These are phyloP conservation scores for Thymus quinquecostatus DNA, from an alignment of 257 asterid genomes.

Conservation along the genomic window DNA sequence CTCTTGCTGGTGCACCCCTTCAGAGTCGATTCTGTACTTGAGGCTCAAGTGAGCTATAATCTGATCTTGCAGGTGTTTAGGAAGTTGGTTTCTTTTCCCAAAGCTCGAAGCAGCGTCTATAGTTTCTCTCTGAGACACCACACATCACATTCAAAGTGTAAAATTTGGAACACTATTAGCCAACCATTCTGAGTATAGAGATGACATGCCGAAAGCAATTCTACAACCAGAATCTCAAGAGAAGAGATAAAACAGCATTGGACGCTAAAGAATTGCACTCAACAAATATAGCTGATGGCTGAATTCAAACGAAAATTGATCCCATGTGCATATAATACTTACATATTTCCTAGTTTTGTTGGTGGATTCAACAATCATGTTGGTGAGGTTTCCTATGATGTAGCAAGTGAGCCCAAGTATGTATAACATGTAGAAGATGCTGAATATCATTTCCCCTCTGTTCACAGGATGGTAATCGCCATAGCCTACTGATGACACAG, in stretches of 20 bases:
- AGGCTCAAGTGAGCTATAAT: constrained; percentile 81
- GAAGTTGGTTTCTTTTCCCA: constrained; percentile 71
- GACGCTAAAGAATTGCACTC: too few relatives aligned
- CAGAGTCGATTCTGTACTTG: constrained; percentile 72
- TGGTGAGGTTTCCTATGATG: constrained; percentile 86
- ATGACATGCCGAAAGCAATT: too few relatives aligned
- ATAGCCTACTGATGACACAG: constrained; percentile 67
- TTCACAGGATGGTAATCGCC: constrained; percentile 80
- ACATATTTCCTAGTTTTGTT: constrained; percentile 72
- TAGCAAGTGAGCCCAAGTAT: constrained; percentile 72
- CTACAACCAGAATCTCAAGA: too few relatives aligned
- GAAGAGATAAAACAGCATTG: too few relatives aligned
- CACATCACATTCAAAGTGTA: not conserved
- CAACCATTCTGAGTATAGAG: too few relatives aligned
- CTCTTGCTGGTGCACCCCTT: constrained; percentile 89
- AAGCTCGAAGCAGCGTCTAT: constrained; percentile 79
- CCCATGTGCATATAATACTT: constrained; percentile 37
- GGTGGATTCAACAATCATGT: constrained; percentile 82
- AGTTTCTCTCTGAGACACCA: constrained; percentile 60
- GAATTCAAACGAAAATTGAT: not conserved
- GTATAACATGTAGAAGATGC: constrained; percentile 59
- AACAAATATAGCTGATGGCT: not conserved
- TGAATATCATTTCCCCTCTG: constrained; percentile 61
- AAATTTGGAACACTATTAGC: not conserved
- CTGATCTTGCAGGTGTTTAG: constrained; percentile 69